These are phyloP conservation scores for Marchantia paleacea DNA, from an alignment of 225 moss, liverwort and hornwort genomes.

Conservation along the genomic window DNA sequence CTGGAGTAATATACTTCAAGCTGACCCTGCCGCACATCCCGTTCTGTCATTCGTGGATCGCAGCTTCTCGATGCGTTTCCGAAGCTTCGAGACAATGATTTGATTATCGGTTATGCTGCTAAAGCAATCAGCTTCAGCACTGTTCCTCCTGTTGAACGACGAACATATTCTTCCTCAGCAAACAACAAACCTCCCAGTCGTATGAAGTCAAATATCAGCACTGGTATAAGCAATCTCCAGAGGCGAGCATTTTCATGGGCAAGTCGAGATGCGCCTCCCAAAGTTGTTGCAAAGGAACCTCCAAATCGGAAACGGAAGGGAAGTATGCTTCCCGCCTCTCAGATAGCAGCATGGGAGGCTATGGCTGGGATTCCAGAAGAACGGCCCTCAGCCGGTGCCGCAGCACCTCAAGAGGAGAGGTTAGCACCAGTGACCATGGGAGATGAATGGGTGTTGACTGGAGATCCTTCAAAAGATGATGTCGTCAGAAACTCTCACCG, in stretches of 20 bases:
- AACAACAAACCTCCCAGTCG: conserved; percentile 47
- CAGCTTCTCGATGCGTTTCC: conserved; percentile 95
- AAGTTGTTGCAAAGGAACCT: conserved; percentile 57
- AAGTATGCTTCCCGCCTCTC: conserved; percentile 76
- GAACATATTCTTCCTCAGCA: conserved; percentile 40
- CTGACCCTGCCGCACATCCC: background rate
- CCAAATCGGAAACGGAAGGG: conserved; percentile 80
- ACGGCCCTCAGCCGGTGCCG: conserved; percentile 36
- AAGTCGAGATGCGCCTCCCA: conserved; percentile 66
- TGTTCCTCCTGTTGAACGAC: conserved; percentile 52
- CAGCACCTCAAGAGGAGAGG: conserved; percentile 67
- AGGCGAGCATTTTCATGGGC: conserved; percentile 88
- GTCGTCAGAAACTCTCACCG: conserved; percentile 82
- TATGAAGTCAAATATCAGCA: conserved; percentile 65
- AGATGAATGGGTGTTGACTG: conserved; percentile 91
- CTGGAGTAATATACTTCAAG: background rate
- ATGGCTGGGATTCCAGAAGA: conserved; percentile 94
- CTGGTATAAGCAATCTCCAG: conserved; percentile 66
- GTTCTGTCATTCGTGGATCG: conserved; percentile 15
- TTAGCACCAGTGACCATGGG: conserved; percentile 67
- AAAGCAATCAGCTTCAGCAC: conserved; percentile 74
- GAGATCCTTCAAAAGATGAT: conserved; percentile 81
- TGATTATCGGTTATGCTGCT: conserved; percentile 72
- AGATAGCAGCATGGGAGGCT: conserved; percentile 95
- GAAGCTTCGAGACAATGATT: conserved; percentile 74